phyloP scores from a whole-genome alignment of 2,329 filamentous ascomycete genomes.

The Pseudomassariella vexata region DNA sequence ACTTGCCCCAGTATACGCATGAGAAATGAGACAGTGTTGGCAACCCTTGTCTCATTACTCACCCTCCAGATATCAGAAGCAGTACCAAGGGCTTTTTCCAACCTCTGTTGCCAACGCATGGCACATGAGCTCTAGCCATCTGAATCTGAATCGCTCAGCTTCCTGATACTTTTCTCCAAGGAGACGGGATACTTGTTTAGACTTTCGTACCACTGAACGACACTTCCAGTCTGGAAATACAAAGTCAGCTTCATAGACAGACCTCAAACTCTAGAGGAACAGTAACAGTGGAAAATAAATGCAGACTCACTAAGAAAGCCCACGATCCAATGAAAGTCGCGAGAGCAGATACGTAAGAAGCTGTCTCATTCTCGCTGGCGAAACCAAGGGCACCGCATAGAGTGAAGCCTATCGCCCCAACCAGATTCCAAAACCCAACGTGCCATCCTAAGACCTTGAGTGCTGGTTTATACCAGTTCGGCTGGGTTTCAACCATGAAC shows the following conservation, averaged over 20 bases:
- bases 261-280: too few species aligned
- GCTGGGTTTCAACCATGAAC: conserved; percentile 63
- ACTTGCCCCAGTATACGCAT: too few species aligned
- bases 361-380: conserved; percentile 28
- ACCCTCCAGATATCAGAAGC: too few species aligned
- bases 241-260: conserved; percentile 28
- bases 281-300: too few species aligned
- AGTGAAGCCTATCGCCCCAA: conserved; percentile 59
- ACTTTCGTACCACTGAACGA: conserved; percentile 43
- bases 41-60: too few species aligned
- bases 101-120: too few species aligned
- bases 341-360: conserved; percentile 40
- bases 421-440: conserved; percentile 59
- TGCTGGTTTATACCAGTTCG: conserved; percentile 56
- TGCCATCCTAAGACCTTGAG: conserved; percentile 57
- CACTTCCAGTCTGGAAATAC: conserved; percentile 37
- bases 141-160: too few species aligned
- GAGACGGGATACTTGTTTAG: conserved; percentile 38
- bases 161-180: not conserved
- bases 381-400: conserved; percentile 53
- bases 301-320: conserved; percentile 35
- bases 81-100: too few species aligned
- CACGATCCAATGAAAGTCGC: conserved; percentile 44
- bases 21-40: too few species aligned
- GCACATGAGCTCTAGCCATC: too few species aligned